phyloP scores from a whole-genome alignment of 139 green algal species.

The Closterium sp. region DNA sequence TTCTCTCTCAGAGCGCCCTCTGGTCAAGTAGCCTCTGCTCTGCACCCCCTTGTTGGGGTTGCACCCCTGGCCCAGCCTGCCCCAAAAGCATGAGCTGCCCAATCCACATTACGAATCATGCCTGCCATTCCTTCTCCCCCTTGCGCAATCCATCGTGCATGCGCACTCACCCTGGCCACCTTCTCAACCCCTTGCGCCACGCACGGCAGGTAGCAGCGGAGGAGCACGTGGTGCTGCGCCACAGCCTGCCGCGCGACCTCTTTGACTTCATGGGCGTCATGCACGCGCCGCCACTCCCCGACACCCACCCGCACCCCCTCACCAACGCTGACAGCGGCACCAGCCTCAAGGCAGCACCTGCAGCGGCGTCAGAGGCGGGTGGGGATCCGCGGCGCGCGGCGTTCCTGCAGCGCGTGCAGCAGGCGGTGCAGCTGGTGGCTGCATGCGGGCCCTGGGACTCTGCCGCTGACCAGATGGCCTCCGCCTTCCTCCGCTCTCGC shows the following conservation, averaged over 20 bases:
- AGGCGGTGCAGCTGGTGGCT: neutral
- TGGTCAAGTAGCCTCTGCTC: too few relatives aligned
- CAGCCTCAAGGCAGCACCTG: too few relatives aligned
- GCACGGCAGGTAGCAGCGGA: slow-evolving; percentile 49
- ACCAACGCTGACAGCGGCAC: too few relatives aligned
- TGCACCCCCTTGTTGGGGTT: too few relatives aligned
- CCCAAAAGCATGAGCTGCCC: too few relatives aligned
- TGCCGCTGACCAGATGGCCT: slow-evolving; percentile 32
- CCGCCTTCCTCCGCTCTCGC: slow-evolving; percentile 28
- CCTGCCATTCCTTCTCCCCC: too few relatives aligned
- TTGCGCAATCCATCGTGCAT: too few relatives aligned
- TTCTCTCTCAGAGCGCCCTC: too few relatives aligned
- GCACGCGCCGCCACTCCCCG: neutral
- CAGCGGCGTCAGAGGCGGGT: neutral
- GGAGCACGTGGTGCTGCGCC: slow-evolving; percentile 51
- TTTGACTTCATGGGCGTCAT: slow-evolving; percentile 40
- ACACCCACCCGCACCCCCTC: too few relatives aligned
- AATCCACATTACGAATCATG: too few relatives aligned
- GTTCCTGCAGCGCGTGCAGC: slow-evolving; percentile 1
- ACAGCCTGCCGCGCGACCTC: slow-evolving; percentile 47
- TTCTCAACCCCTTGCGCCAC: neutral
- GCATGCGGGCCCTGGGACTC: slow-evolving; percentile 21
- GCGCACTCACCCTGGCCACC: too few relatives aligned
- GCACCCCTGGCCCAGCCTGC: too few relatives aligned
- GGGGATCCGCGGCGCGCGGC: neutral